Evolutionary conservation across 805 yeast genomes (phyloP).

Genomic region (Lipomyces orientalis): DNA sequence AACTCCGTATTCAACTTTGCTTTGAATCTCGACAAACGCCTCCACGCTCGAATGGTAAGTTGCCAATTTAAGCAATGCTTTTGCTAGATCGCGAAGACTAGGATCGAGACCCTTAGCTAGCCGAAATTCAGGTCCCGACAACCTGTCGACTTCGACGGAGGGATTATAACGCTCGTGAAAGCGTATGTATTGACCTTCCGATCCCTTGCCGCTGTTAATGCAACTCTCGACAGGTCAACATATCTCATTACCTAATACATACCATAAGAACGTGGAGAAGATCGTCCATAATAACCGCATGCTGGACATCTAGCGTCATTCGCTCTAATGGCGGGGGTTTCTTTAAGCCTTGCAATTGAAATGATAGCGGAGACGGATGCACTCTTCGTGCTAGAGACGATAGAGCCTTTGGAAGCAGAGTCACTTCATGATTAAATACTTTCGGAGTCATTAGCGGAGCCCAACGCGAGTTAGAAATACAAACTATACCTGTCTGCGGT

Average conservation of each 20-base stretch:
- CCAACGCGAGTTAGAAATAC: neutral
- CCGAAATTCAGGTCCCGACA: conserved; percentile 76
- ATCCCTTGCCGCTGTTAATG: conserved; percentile 51
- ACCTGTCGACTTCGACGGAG: conserved; percentile 48
- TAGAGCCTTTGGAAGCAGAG: conserved; percentile 14
- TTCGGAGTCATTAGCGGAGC: neutral
- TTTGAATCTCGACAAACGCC: conserved; percentile 66
- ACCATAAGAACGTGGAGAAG: conserved; percentile 65
- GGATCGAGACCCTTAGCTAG: conserved; percentile 75
- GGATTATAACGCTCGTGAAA: conserved; percentile 68
- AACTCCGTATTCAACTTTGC: conserved; percentile 64
- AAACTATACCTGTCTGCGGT: neutral
- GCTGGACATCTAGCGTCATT: conserved; percentile 62
- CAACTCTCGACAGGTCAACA: no score
- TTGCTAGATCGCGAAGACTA: conserved; percentile 71
- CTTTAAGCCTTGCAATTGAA: conserved; percentile 13
- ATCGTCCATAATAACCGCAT: conserved; percentile 74
- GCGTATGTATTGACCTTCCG: conserved; percentile 77
- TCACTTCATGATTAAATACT: conserved; percentile 29
- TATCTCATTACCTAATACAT: conserved; percentile 12
- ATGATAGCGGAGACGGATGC: conserved; percentile 25
- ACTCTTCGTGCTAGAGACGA: conserved; percentile 29
- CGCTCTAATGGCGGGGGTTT: conserved; percentile 23
- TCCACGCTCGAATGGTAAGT: conserved; percentile 63
- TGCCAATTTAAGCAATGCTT: conserved; percentile 65